These are phyloP conservation scores for Aspergillus cejpii DNA, from an alignment of 2,329 filamentous ascomycete genomes.

Conservation along the genomic window DNA sequence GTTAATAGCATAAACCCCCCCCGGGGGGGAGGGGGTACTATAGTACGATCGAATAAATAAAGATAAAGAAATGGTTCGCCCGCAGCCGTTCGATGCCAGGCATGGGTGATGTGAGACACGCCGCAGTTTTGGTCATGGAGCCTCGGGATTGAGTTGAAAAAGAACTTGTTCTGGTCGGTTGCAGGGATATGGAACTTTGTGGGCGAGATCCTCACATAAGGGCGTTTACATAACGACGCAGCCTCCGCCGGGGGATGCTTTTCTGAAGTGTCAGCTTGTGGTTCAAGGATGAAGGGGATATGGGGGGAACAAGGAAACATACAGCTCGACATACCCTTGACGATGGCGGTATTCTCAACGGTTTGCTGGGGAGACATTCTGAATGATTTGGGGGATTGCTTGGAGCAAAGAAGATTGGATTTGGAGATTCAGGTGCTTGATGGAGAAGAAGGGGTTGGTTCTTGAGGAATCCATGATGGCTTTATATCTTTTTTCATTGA, in stretches of 20 bases:
- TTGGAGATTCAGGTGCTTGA: background rate
- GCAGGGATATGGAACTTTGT: background rate
- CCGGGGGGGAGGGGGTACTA: too few species aligned
- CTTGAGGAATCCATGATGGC: slow-evolving; percentile 1
- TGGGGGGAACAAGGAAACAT: background rate
- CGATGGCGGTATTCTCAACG: slow-evolving; percentile 16
- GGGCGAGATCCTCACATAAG: background rate
- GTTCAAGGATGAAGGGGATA: background rate
- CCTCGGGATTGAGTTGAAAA: background rate
- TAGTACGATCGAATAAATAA: too few species aligned
- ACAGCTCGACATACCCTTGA: slow-evolving; percentile 24
- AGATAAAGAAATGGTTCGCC: too few species aligned
- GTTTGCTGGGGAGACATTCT: slow-evolving; percentile 24
- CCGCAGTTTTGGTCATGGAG: background rate
- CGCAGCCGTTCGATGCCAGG: too few species aligned
- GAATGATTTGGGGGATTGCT: slow-evolving; percentile 14
- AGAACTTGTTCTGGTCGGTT: background rate
- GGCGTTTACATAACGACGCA: slow-evolving; percentile 27
- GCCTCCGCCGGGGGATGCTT: slow-evolving; percentile 24
- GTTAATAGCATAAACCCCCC: too few species aligned
- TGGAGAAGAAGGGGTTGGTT: background rate
- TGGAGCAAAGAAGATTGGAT: slow-evolving; percentile 14
- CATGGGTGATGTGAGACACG: too few species aligned
- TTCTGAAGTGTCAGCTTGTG: slow-evolving; percentile 6
- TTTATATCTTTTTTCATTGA: background rate